Percentiles rank a stretch among this genome's conserved stretches.
Evolutionary conservation across 2,329 filamentous ascomycete genomes (phyloP).

Genomic region (Apiospora aurea): DNA sequence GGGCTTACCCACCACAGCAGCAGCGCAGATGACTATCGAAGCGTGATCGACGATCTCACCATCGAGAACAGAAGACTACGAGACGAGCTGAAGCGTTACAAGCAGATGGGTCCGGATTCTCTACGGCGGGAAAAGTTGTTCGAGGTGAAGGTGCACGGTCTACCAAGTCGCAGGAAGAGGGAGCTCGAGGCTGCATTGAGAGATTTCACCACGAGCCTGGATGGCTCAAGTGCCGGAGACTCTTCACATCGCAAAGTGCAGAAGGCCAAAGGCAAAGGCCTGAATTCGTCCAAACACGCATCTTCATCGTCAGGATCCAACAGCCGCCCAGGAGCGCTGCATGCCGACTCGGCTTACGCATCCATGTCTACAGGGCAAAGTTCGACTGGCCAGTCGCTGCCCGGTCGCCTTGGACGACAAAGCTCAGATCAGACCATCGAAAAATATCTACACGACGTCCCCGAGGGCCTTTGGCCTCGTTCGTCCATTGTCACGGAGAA

Average conservation of each 20-base stretch:
- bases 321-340: conserved; percentile 43
- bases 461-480: conserved; percentile 70
- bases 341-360: conserved; percentile 69
- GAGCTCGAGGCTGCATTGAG: conserved; percentile 78
- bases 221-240: conserved; percentile 52
- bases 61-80: conserved; percentile 83
- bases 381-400: conserved; percentile 47
- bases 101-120: conserved; percentile 69
- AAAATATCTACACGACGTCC: conserved; percentile 75
- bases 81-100: conserved; percentile 74
- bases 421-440: conserved; percentile 68
- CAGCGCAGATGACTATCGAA: conserved; percentile 77
- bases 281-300: conserved; percentile 59
- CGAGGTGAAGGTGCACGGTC: conserved; percentile 79
- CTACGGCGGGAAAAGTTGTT: conserved; percentile 80
- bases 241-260: conserved; percentile 53
- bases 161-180: conserved; percentile 75
- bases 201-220: conserved; percentile 72
- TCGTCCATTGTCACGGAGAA: conserved; percentile 71
- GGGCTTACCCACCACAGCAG: conserved; percentile 55
- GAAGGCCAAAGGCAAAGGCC: conserved; percentile 45
- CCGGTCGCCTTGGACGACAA: conserved; percentile 44
- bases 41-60: conserved; percentile 87
- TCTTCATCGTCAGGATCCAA: conserved; percentile 62
- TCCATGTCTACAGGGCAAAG: conserved; percentile 68